Evolutionary conservation across 306 rosid genomes (phyloP), one percentile per base, ranked within the genome.

Genomic region (Comarum palustre): DNA sequence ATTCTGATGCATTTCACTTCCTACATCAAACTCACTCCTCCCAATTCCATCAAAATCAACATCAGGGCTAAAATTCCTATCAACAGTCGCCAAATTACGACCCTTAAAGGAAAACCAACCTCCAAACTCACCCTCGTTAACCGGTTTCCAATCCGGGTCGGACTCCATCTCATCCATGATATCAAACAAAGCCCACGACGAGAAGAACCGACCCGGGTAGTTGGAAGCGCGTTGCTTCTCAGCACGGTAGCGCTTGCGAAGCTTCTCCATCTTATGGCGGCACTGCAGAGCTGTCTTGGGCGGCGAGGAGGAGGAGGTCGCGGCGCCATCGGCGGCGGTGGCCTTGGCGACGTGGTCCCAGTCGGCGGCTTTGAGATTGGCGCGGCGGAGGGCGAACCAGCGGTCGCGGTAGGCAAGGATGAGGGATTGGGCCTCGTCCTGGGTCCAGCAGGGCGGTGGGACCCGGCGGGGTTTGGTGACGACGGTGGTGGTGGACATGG

Each of bases 241-340:
- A 13, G 89, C 76, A 2, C 92, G 88, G 79, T 87, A 91, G 9
- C 92, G 92, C 64, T 84, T 91, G 0, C 97, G 81, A 2, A 91
- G 90, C 11, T 88, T 88, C 70, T 88, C 97, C 97, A 88, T 91
- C 73, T 88, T 91, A 66, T 88, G 92, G 14, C 90, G 97, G 73
- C 97, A 91, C 87, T 88, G 95, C 8, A 88, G 81, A 71, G 97
- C 90, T 16, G 95, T 87, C 63, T 91, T 91, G 0, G 89, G 62
- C 1, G 92, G 89, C 1, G 92, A 79, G 0, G 83, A 82, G 15
- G 60, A 11, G 4, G 12, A 3, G 8, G 94, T 2, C 31, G 31
- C 31, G 2, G 31, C 80, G 15, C 31, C 4, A 0, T 5, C 86
- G 64, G 0, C 34, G 0, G 90, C 68, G 8, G 86, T 81, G 10